Conservation (phyloP, 164 flowering plant species). For the Piper longum region DNA sequence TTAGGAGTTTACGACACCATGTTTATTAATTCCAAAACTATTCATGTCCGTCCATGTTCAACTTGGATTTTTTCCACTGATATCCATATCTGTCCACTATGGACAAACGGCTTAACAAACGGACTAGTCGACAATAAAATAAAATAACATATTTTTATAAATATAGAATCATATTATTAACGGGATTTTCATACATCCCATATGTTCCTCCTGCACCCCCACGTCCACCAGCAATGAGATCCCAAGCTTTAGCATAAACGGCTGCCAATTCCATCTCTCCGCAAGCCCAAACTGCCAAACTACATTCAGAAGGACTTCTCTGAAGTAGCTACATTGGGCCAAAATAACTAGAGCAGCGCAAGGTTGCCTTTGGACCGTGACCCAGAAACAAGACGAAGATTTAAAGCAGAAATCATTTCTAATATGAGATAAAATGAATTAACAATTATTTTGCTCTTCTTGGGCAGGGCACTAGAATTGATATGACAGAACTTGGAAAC, state of each 20-base stretch:
- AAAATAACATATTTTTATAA: too few species aligned
- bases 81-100: too few species aligned
- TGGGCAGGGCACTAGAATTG: slow-evolving; percentile 81
- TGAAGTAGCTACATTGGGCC: slow-evolving; percentile 89
- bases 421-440: too few species aligned
- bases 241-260: slow-evolving; percentile 31
- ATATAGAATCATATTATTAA: too few species aligned
- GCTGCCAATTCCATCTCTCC: slow-evolving; percentile 30
- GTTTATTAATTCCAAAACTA: too few species aligned
- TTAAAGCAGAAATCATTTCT: slow-evolving; percentile 29
- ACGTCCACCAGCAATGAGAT: slow-evolving; percentile 19
- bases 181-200: too few species aligned
- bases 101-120: too few species aligned
- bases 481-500: slow-evolving; percentile 80
- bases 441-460: background rate
- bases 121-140: too few species aligned
- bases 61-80: too few species aligned
- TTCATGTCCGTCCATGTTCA: too few species aligned
- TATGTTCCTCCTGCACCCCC: slow-evolving; percentile 40
- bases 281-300: slow-evolving; percentile 25
- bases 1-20: too few species aligned
- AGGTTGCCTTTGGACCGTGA: slow-evolving; percentile 91
- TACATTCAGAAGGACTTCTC: slow-evolving; percentile 19
- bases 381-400: slow-evolving; percentile 64
- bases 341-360: slow-evolving; percentile 74